These are phyloP conservation scores for Mortierella sp. DNA, from an alignment of 371 early-diverging fungal genomes.

Conservation along the genomic window DNA sequence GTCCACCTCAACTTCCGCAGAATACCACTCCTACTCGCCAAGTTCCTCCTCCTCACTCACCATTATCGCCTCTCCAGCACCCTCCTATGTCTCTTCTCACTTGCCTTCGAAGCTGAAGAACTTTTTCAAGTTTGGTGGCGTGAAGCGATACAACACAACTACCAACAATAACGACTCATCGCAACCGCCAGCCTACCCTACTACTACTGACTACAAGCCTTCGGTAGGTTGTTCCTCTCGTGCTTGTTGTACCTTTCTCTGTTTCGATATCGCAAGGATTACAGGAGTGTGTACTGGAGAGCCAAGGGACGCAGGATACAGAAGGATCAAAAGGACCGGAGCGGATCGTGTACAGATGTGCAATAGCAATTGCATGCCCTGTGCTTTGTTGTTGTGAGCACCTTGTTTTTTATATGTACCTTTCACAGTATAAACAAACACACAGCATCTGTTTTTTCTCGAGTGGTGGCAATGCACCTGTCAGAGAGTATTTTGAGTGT, in stretches of 20 bases:
- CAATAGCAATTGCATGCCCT: too few species aligned
- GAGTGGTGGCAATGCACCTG: too few species aligned
- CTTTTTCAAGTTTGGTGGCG: constrained; percentile 34
- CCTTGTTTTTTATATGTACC: too few species aligned
- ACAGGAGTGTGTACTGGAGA: not conserved
- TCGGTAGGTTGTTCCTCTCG: constrained; percentile 10
- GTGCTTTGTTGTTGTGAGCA: too few species aligned
- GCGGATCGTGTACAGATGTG: too few species aligned
- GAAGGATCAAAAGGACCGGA: too few species aligned
- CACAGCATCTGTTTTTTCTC: too few species aligned
- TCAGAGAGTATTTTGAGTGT: too few species aligned
- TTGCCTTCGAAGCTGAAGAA: constrained; percentile 43
- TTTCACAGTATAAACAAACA: too few species aligned
- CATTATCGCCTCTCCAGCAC: constrained; percentile 49
- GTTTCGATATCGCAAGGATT: not conserved
- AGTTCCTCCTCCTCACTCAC: constrained; percentile 47
- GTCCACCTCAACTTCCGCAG: constrained; percentile 24
- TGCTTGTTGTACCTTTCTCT: not conserved
- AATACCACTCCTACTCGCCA: constrained; percentile 30
- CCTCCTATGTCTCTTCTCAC: constrained; percentile 37
- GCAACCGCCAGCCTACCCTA: constrained; percentile 1
- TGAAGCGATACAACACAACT: constrained; percentile 10
- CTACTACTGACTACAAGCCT: constrained; percentile 1
- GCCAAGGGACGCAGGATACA: not conserved
- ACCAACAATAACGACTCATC: not conserved